Evolutionary conservation across 148 eudicot genomes (phyloP), one percentile per base, ranked within the genome.

Genomic region (Persicaria tinctoria): DNA sequence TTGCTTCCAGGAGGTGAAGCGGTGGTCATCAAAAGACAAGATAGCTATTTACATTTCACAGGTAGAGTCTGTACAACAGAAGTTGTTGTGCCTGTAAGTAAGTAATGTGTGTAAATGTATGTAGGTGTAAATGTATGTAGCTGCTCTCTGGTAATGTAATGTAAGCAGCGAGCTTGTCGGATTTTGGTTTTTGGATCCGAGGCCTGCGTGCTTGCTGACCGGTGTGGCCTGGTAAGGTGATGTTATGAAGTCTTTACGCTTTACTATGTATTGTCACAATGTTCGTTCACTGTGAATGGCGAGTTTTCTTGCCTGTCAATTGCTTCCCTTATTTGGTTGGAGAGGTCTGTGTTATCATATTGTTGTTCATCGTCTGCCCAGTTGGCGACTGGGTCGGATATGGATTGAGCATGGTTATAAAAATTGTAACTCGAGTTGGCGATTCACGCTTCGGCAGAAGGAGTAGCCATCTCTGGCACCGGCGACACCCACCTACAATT

Each of bases 181-280:
- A 38, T 23, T 32, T 38, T 13, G 70, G 70, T 64, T 64, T 64
- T 64, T 64, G 47, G 46, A 64, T 13, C 70, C 70, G 70, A 41
- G 70, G 70, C 70, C 10, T 38, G 70, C 23, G 23, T 20, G 23
- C 23, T 20, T 20, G 23, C 23, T 20, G 23, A 0, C 70, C 41
- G 47, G 47, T 38, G 70, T 27, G 45, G 44, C 68, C 23, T 62
- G 68, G 68, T 23, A 27, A 62, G 10, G 5, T 5, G 17, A 56
- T 14, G 44, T 14, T 32, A 64, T 11, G 0, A 56, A 60, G 41
- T 60, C 66, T 60, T 20, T 59, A 10, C 62, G 18, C 18, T 56
- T 56, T 56, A 45, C 5, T 27, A 3, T n/a, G 62, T 56, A 56
- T 56, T 51, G 55, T 51, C 16, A 12, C 55, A 51, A 14, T 51